Percentiles rank a stretch among this genome's conserved stretches.
Conservation (phyloP, 2,329 filamentous ascomycete genomes). For the Cytospora piceicola region DNA sequence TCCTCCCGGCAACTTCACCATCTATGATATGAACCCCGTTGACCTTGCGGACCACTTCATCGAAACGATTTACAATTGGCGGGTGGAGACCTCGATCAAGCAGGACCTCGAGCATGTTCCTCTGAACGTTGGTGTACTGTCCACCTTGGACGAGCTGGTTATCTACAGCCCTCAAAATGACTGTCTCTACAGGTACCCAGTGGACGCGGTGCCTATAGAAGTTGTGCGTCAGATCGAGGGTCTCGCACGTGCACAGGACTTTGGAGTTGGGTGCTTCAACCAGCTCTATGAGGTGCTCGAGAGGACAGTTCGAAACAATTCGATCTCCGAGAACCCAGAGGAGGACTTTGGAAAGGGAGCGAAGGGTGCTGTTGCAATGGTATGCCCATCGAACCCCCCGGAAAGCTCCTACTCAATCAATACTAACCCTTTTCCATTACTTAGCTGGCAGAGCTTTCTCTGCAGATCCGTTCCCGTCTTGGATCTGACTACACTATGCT, state of each 20-base stretch:
- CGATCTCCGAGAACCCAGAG: not conserved
- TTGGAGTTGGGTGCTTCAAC: not conserved
- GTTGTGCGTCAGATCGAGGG: not conserved
- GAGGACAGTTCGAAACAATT: not conserved
- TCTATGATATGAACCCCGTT: not conserved
- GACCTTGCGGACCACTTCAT: constrained; percentile 3
- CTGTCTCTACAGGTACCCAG: not conserved
- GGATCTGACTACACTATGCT: not conserved
- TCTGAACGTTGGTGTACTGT: no score
- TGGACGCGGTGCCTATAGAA: not conserved
- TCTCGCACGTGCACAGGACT: not conserved
- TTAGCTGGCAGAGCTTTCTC: constrained; percentile 10
- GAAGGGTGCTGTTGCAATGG: not conserved
- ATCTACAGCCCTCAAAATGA: not conserved
- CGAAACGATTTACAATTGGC: not conserved
- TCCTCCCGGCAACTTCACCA: not conserved
- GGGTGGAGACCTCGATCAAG: constrained; percentile 3
- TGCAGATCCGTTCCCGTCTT: not conserved
- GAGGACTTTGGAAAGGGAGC: not conserved
- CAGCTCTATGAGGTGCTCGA: not conserved
- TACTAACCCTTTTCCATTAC: not conserved
- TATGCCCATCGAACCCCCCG: not conserved
- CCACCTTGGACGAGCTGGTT: not conserved
- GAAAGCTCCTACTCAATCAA: not conserved
- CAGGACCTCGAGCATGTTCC: not conserved